A percentile compares a stretch with the other conserved stretches of the same genome.
phyloP scores from a whole-genome alignment of 768 basidiomycete genomes.

The Russula brevipes region DNA sequence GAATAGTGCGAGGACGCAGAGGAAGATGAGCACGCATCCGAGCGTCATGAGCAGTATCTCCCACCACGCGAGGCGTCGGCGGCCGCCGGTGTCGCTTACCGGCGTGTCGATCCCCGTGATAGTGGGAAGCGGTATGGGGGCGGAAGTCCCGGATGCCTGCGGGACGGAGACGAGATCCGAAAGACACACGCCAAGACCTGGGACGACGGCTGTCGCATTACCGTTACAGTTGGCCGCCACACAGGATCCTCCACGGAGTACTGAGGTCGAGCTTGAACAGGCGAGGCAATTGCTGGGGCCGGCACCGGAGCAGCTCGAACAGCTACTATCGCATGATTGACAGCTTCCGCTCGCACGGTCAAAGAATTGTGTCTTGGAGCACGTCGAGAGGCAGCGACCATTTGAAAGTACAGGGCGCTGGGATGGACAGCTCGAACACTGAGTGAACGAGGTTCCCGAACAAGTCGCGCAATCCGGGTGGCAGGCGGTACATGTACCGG shows the following conservation, averaged over 20 bases:
- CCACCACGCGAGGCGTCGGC: constrained; percentile 64
- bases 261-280: constrained; percentile 58
- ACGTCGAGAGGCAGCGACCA: constrained; percentile 76
- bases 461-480: constrained; percentile 86
- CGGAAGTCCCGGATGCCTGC: constrained; percentile 38
- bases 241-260: constrained; percentile 64
- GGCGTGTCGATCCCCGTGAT: constrained; percentile 58
- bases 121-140: constrained; percentile 45
- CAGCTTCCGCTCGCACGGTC: constrained; percentile 61
- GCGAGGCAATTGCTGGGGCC: constrained; percentile 67
- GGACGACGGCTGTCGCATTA: constrained; percentile 49
- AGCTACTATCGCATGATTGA: constrained; percentile 67
- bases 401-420: constrained; percentile 65
- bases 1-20: constrained; percentile 62
- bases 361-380: constrained; percentile 66
- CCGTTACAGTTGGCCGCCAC: constrained; percentile 52
- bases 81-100: constrained; percentile 20
- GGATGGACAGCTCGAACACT: constrained; percentile 69
- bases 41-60: constrained; percentile 79
- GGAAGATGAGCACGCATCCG: constrained; percentile 73
- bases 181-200: constrained; percentile 74
- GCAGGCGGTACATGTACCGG: constrained; percentile 65
- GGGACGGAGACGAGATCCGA: constrained; percentile 63
- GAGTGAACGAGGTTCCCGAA: constrained; percentile 68
- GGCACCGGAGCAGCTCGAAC: constrained; percentile 70